A percentile compares a stretch with the other conserved stretches of the same genome.
These are phyloP conservation scores for Acrocalymma vagum DNA, from an alignment of 2,329 filamentous ascomycete species.

Conservation along the genomic window DNA sequence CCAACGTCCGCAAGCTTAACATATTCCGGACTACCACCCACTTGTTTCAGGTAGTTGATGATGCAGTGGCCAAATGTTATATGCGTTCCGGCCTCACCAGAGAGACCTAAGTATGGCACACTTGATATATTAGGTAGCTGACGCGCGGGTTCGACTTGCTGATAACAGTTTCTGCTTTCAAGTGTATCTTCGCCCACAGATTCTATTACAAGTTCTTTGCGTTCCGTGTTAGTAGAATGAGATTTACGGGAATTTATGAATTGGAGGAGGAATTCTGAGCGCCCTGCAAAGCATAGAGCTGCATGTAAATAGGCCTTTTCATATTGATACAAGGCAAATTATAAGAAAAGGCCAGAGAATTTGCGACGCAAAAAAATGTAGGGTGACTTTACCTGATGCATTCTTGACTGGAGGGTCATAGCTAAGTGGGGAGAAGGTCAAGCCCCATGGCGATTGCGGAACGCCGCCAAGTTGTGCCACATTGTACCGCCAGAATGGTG, in stretches of 20 bases:
- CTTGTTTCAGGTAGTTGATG: slow-evolving; percentile 40
- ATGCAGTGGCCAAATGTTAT: slow-evolving; percentile 44
- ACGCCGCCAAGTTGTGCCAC: slow-evolving; percentile 17
- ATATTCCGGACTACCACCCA: slow-evolving; percentile 56
- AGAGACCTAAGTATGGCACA: slow-evolving; percentile 40
- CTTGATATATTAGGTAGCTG: slow-evolving; percentile 31
- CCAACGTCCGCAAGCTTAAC: slow-evolving; percentile 54
- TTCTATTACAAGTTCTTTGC: slow-evolving; percentile 13
- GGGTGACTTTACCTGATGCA: neutral
- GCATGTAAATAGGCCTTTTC: too few relatives aligned
- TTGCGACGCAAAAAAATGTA: slow-evolving; percentile 4
- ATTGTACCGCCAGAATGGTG: slow-evolving; percentile 22
- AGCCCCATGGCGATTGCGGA: slow-evolving; percentile 25
- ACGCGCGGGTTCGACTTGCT: slow-evolving; percentile 26
- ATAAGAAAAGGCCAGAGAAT: too few relatives aligned
- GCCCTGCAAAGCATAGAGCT: too few relatives aligned
- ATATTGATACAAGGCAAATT: too few relatives aligned
- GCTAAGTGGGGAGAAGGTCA: slow-evolving; percentile 25
- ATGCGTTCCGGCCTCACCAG: slow-evolving; percentile 39
- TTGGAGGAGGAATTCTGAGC: too few relatives aligned
- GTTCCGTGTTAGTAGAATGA: slow-evolving; percentile 2
- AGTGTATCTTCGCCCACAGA: slow-evolving; percentile 23
- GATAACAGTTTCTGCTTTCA: slow-evolving; percentile 25
- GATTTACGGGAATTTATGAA: too few relatives aligned
- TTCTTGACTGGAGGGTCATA: slow-evolving; percentile 19